Percentiles rank a stretch among this genome's conserved stretches.
Evolutionary conservation across 169 alveolate genomes (phyloP).

Genomic region (Perkinsus chesapeaki): DNA sequence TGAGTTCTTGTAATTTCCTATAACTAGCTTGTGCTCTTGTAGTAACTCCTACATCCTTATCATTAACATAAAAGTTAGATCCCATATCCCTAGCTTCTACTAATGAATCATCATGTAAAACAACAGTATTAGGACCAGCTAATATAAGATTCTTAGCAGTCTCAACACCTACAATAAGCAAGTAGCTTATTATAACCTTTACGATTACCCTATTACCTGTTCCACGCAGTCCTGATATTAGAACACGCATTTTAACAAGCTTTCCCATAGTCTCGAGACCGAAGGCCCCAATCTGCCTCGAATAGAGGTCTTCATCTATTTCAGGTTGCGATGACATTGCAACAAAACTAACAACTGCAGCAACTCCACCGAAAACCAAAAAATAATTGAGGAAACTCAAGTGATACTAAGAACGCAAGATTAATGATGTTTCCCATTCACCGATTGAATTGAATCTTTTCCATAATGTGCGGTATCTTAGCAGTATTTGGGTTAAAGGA

Average conservation of each 20-base stretch:
- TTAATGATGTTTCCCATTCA: too few relatives aligned
- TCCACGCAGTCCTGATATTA: conserved; percentile 89
- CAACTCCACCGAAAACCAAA: too few relatives aligned
- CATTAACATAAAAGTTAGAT: conserved; percentile 81
- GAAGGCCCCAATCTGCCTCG: conserved; percentile 96
- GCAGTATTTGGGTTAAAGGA: background rate
- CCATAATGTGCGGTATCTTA: background rate
- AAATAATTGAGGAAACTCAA: too few relatives aligned
- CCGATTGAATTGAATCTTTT: background rate
- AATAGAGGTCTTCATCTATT: conserved; percentile 89
- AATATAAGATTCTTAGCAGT: conserved; percentile 90
- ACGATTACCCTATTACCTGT: conserved; percentile 45
- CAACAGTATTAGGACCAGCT: conserved; percentile 89
- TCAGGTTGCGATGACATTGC: conserved; percentile 2
- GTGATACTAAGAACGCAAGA: too few relatives aligned
- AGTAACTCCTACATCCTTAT: conserved; percentile 71
- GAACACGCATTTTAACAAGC: conserved; percentile 75
- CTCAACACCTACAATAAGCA: conserved; percentile 52
- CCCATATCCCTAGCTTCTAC: conserved; percentile 81
- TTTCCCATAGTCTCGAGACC: conserved; percentile 98
- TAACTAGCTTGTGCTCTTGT: conserved; percentile 75
- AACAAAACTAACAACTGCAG: background rate
- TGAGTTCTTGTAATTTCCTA: conserved; percentile 74
- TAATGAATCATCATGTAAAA: conserved; percentile 74
- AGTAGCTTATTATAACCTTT: background rate